Percentiles rank a stretch among this genome's conserved stretches.
Conservation (phyloP, 352 stramenopile species). For the Ophiocytium majus region DNA sequence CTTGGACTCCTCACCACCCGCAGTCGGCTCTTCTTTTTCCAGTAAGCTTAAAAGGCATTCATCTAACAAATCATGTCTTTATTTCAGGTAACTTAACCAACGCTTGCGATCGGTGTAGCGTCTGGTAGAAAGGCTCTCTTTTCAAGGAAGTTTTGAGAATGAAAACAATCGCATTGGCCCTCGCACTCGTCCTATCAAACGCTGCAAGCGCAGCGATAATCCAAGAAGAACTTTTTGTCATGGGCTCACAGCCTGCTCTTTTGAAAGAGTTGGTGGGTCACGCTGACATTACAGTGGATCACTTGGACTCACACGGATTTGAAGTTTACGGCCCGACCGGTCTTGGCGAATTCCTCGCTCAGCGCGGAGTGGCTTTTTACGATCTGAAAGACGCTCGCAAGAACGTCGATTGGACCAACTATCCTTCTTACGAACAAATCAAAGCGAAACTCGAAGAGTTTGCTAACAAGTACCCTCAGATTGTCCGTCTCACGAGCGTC, state of each 20-base stretch:
- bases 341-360: neutral
- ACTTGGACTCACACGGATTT: neutral
- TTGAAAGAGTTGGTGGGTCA: neutral
- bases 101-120: too few relatives aligned
- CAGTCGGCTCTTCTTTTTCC: neutral
- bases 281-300: neutral
- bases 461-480: neutral
- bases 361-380: neutral
- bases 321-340: neutral
- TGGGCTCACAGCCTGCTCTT: neutral
- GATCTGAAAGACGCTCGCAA: neutral
- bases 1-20: neutral
- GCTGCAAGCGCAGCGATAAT: neutral
- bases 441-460: neutral
- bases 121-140: too few relatives aligned
- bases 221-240: conserved; percentile 10
- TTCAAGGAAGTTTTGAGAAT: neutral
- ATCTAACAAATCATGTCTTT: conserved; percentile 11
- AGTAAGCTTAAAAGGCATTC: conserved; percentile 6
- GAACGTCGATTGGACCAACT: neutral
- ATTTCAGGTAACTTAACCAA: too few relatives aligned
- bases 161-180: neutral
- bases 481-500: neutral
- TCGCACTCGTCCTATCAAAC: neutral
- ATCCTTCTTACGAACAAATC: neutral